Evolutionary conservation across 2,329 filamentous ascomycete species (phyloP).

Genomic region (Truncatella angustata): DNA sequence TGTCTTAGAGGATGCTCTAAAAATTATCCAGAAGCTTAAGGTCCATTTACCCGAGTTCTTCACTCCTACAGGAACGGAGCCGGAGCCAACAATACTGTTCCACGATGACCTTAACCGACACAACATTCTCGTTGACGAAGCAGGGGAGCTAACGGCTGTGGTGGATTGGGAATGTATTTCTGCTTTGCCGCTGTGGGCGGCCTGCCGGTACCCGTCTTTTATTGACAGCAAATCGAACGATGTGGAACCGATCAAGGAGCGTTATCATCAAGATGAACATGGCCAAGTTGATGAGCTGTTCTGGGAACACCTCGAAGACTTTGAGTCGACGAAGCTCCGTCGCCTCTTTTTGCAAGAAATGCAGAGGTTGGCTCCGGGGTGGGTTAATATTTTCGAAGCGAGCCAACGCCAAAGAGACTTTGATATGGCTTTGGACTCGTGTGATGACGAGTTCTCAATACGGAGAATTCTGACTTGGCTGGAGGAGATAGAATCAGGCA

Average conservation of each 20-base stretch:
- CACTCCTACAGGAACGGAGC: too few species aligned
- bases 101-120: too few species aligned
- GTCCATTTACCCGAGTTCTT: too few species aligned
- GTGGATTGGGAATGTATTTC: too few species aligned
- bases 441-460: slow-evolving; percentile 7
- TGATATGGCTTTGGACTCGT: slow-evolving; percentile 1
- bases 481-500: slow-evolving; percentile 2
- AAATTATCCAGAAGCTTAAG: too few species aligned
- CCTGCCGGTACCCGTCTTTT: too few species aligned
- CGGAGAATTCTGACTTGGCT: slow-evolving; percentile 1
- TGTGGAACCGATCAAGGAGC: neutral
- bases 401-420: slow-evolving; percentile 6
- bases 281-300: slow-evolving; percentile 2
- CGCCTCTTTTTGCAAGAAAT: slow-evolving; percentile 2
- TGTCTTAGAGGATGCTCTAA: too few species aligned
- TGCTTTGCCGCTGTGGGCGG: too few species aligned
- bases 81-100: too few species aligned
- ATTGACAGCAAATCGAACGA: slow-evolving; percentile 3
- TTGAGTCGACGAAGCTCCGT: neutral
- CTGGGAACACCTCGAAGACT: slow-evolving; percentile 6
- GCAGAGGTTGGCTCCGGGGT: neutral
- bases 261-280: neutral
- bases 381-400: neutral
- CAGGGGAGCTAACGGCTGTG: too few species aligned
- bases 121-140: too few species aligned